Base-by-base conservation (phyloP, 1,139 yeast genomes). In the Pichia sp. region DNA sequence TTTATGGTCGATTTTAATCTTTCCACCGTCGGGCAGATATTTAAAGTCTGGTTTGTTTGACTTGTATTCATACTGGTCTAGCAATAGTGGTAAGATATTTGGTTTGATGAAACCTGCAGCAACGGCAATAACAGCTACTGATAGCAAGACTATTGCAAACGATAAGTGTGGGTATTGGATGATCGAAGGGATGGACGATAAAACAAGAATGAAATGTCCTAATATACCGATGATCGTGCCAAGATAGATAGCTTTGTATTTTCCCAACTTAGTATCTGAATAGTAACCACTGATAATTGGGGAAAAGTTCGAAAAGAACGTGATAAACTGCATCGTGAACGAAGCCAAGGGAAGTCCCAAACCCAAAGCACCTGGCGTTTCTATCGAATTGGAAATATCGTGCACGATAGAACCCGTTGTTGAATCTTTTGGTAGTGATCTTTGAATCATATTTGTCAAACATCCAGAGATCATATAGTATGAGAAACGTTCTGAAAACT, bases 1-100 rank as follows among this genome's bases (percentile, higher is more conserved):
- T 57, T 79, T 77, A 46, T 87, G 84, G 59, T 85, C 93, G 38
- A 84, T 76, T 55, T 88, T 77, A 31, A 85, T 91, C 39, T 75
- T 71, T 60, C 81, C 84, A 44, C 61, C 60, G 21, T 53, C 31
- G 6, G 48, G 35, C 89, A 95, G 38, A 4, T 11, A 19, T 32
- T 20, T 45, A 70, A 62, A 43, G 14, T 45, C 40, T 15, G 50
- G 24, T 19, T 51, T 52, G 22, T 53, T 81, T 54, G 75, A 72
- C 38, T 78, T 70, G 59, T 77, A 75, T n/a, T 67, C 66, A 53
- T 74, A 74, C 60, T 76, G 81, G 53, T 76, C 79, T 74, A 76
- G 68, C 50, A 76, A 62, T 49, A 76, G 66, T n/a, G 81, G 80
- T 55, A 76, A 68, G 47, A 75, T 68, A 56, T 75, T 75, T 22